Evolutionary conservation across 345 rosid species (phyloP), one percentile per base, ranked within the genome.

Genomic region (Leavenworthia alabamica): DNA sequence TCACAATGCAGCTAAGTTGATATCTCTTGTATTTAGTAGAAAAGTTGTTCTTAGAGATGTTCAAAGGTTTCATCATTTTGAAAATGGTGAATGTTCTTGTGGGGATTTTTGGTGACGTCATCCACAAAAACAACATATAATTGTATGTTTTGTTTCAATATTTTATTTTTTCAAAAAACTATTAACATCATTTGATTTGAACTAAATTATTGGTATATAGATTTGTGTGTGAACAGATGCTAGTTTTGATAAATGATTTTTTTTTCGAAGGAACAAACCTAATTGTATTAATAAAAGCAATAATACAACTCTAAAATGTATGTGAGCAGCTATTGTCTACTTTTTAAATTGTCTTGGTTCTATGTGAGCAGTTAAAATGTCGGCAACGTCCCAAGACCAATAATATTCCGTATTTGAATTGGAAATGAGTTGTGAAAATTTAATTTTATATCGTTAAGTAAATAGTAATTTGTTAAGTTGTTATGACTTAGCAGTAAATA

Each of bases 61-160:
- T 41, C 95, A 91, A 71, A 70, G 95, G 71, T 91, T 88, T 78
- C 98, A 91, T 78, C 95, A 83, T 65, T 91, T 91, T 52, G 75
- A 76, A 73, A 77, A 82, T 67, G 95, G 96, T 10, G 28, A 72
- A 48, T 91, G 98, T 73, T 88, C 98, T 56, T 91, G 98, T 56
- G 79, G 83, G 1, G 86, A 84, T 72, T 86, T 82, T 74, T 91
- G 98, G 35, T 31, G 35, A 31, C 35, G 9, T 8, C 11, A 8
- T 31, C 35, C 35, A 9, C 3, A 31, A 31, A 31, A 32, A 29
- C 7, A 8, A 8, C 22, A 29, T 31, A 9, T 31, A 31, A 31
- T 8, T 31, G 12, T 31, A 9, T 31, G 9, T 31, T 2, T 4
- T n/a, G n/a, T n/a, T n/a, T n/a, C n/a, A n/a, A n/a, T n/a, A n/a